These are phyloP conservation scores for Leccinum obscurum DNA, from an alignment of 768 basidiomycete genomes.

Conservation along the genomic window DNA sequence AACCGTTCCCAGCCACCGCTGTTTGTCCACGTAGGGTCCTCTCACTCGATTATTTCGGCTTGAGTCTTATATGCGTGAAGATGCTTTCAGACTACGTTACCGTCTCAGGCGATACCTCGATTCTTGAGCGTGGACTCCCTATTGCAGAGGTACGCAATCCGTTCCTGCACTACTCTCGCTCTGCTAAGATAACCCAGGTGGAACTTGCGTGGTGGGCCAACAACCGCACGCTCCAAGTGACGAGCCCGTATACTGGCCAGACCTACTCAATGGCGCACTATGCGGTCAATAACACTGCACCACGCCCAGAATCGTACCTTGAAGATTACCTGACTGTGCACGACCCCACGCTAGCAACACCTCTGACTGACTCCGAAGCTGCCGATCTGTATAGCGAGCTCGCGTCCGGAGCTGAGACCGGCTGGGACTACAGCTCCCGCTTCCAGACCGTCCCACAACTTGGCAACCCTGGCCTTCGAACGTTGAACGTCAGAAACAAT, in stretches of 20 bases:
- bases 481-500: slow-evolving; percentile 67
- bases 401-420: slow-evolving; percentile 85
- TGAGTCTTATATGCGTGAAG: slow-evolving; percentile 35
- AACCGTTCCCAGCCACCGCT: slow-evolving; percentile 92
- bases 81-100: slow-evolving; percentile 89
- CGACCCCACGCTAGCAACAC: slow-evolving; percentile 51
- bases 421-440: slow-evolving; percentile 46
- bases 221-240: slow-evolving; percentile 69
- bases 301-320: slow-evolving; percentile 83
- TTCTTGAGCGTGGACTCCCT: slow-evolving; percentile 79
- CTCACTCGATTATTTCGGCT: not conserved
- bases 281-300: slow-evolving; percentile 78
- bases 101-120: slow-evolving; percentile 67
- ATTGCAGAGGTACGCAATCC: slow-evolving; percentile 64
- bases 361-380: slow-evolving; percentile 59
- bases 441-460: slow-evolving; percentile 39
- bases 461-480: slow-evolving; percentile 58
- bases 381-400: slow-evolving; percentile 81
- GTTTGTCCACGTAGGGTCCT: slow-evolving; percentile 65
- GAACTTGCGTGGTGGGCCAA: slow-evolving; percentile 83
- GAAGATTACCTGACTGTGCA: slow-evolving; percentile 81
- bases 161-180: not conserved
- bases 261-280: slow-evolving; percentile 72
- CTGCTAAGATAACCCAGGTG: slow-evolving; percentile 40
- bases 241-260: slow-evolving; percentile 66